Base-by-base conservation (phyloP, 2,329 filamentous ascomycete genomes). In the Talaromyces pinophilus region DNA sequence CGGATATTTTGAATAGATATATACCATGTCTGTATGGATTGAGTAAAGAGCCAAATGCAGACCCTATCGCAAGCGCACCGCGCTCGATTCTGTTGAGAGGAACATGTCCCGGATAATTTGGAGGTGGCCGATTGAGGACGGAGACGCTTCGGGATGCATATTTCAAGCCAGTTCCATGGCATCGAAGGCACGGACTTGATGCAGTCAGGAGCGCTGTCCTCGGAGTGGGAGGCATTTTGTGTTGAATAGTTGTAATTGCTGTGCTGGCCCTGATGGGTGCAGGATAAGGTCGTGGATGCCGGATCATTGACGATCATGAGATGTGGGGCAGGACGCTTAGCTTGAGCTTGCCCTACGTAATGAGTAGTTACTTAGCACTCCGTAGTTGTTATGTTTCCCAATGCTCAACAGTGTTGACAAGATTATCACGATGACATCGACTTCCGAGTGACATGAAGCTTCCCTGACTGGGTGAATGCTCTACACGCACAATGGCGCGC, bases 51-150 rank as follows among this genome's bases (percentile, higher is more conserved):
- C 84, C 82, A 22, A 89, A 75, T 7, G 87, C 87, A 63, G 86
- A 88, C 42, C 87, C 86, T 33, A 88, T 72, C 7, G 87, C 86
- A 1, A 99, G 84, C 19, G 88, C 88, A 67, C 87, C 85, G 64
- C 91, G 89, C 81, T 98, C 95, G 65, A 92, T 73, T 50, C 81
- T 80, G 7, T 91, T 97, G 64, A 99, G 86, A 42, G 94, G 95
- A 38, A 98, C 88, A 86, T 99, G 95, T 79, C 93, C 92, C 0
- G 91, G 88, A 81, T 98, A 98, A 73, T 92, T 95, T 66, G 93
- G 92, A 30, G 87, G 86, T 61, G 94, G 94, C 6, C 95, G 91
- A 78, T 91, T 91, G 72, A 96, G 87, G 69, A 92, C 87, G 52
- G 93, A 96, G 83, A 97, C 96, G 69, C 86, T 60, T 19, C 62